Conservation (phyloP, 176 grass and related monocot species). For the Chloris gayana region DNA sequence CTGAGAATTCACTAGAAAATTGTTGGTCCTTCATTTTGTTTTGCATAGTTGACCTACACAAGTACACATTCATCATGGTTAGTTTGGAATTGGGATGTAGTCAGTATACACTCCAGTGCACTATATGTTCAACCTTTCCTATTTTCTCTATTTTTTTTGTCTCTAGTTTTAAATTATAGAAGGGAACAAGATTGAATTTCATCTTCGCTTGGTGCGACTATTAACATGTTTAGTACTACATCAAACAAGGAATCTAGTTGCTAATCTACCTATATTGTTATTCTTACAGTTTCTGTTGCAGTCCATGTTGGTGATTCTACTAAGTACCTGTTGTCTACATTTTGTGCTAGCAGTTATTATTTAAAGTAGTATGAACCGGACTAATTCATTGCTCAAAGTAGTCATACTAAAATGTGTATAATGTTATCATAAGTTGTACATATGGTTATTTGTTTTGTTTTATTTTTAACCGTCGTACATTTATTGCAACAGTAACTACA, state of each 20-base stretch:
- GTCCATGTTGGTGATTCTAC: no score
- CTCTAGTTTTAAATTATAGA: background rate
- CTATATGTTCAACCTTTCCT: background rate
- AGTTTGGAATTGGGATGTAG: conserved; percentile 15
- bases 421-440: background rate
- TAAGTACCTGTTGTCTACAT: background rate
- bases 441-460: conserved; percentile 1
- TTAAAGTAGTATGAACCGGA: conserved; percentile 15
- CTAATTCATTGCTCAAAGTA: background rate
- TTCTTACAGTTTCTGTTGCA: no score
- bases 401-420: conserved; percentile 24
- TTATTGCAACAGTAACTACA: conserved; percentile 26
- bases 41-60: background rate
- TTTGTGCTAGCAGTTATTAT: conserved; percentile 9
- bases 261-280: background rate
- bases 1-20: background rate
- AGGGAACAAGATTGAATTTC: background rate
- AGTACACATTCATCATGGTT: conserved; percentile 9
- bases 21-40: conserved; percentile 23
- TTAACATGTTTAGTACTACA: background rate
- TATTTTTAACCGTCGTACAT: conserved; percentile 31
- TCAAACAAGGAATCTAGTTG: background rate
- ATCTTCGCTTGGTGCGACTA: background rate
- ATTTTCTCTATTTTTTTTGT: background rate
- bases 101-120: conserved; percentile 5